phyloP scores from a whole-genome alignment of 768 basidiomycete genomes.

The Leccinellum luteum region DNA sequence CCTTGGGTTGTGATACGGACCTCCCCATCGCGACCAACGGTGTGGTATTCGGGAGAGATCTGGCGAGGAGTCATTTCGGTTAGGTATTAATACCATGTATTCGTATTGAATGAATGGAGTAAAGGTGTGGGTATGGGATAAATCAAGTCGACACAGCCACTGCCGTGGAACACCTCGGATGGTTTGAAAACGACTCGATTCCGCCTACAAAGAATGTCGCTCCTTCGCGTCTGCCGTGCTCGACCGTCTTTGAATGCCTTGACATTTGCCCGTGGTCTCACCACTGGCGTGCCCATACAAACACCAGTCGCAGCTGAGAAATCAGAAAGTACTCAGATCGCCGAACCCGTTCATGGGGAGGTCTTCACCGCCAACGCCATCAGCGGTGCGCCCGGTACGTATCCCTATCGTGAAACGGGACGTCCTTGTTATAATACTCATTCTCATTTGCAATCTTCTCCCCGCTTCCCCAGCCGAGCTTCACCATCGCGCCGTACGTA shows the following conservation, averaged over 20 bases:
- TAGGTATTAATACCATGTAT: slow-evolving; percentile 3
- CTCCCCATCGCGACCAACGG: background rate
- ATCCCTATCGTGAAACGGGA: background rate
- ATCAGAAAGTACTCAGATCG: slow-evolving; percentile 35
- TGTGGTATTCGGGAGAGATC: background rate
- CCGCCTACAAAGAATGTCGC: slow-evolving; percentile 43
- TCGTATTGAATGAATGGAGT: too few species aligned
- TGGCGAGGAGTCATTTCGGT: background rate
- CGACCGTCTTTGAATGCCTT: slow-evolving; percentile 18
- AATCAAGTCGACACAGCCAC: slow-evolving; percentile 24
- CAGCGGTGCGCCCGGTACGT: slow-evolving; percentile 82
- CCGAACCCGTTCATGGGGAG: slow-evolving; percentile 50
- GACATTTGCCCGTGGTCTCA: slow-evolving; percentile 17
- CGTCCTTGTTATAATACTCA: background rate
- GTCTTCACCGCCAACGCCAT: slow-evolving; percentile 77
- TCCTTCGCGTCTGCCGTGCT: slow-evolving; percentile 46
- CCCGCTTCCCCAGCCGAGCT: slow-evolving; percentile 60
- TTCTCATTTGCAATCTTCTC: background rate
- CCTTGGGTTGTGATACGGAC: slow-evolving; percentile 4
- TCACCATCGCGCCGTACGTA: slow-evolving; percentile 82
- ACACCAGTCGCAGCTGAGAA: slow-evolving; percentile 20
- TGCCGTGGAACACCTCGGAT: slow-evolving; percentile 3
- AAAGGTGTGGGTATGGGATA: too few species aligned
- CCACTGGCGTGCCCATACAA: slow-evolving; percentile 20
- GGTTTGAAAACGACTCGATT: background rate